phyloP scores from a whole-genome alignment of 257 asterid species.

The Galeopsis tetrahit region DNA sequence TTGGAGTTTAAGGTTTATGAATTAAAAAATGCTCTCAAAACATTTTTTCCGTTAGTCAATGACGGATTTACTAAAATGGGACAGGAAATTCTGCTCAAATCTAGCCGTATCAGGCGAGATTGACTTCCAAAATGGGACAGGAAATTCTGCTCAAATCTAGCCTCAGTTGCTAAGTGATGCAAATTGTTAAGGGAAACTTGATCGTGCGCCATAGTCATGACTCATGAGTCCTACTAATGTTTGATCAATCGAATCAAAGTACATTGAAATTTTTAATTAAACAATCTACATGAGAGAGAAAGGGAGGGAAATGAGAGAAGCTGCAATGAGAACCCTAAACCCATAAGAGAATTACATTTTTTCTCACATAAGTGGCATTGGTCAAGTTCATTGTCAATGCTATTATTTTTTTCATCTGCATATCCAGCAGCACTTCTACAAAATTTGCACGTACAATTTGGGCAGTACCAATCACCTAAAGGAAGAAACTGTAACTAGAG shows the following conservation, averaged over 20 bases:
- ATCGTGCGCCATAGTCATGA: constrained; percentile 47
- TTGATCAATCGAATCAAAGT: constrained; percentile 46
- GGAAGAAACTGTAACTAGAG: constrained; percentile 72
- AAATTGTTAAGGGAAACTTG: constrained; percentile 61
- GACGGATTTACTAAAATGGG: constrained; percentile 79
- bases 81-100: constrained; percentile 69
- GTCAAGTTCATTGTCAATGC: constrained; percentile 46
- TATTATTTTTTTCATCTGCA: constrained; percentile 43
- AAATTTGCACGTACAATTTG: constrained; percentile 83
- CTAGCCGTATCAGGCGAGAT: no score
- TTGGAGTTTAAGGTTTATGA: no score
- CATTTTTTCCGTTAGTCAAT: no score
- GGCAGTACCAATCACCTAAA: constrained; percentile 96
- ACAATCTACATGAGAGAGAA: background rate
- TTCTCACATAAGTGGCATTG: constrained; percentile 80
- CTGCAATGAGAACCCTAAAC: constrained; percentile 29
- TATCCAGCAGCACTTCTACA: constrained; percentile 55
- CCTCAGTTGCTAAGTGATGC: constrained; percentile 73
- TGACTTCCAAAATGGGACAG: constrained; percentile 65
- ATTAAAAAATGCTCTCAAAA: no score
- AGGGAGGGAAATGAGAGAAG: background rate
- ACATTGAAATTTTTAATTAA: constrained; percentile 16
- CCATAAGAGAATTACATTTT: constrained; percentile 64
- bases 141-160: constrained; percentile 80
- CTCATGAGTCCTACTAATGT: constrained; percentile 65